Evolutionary conservation across 345 rosid genomes (phyloP).

Genomic region (Ricinus communis): DNA sequence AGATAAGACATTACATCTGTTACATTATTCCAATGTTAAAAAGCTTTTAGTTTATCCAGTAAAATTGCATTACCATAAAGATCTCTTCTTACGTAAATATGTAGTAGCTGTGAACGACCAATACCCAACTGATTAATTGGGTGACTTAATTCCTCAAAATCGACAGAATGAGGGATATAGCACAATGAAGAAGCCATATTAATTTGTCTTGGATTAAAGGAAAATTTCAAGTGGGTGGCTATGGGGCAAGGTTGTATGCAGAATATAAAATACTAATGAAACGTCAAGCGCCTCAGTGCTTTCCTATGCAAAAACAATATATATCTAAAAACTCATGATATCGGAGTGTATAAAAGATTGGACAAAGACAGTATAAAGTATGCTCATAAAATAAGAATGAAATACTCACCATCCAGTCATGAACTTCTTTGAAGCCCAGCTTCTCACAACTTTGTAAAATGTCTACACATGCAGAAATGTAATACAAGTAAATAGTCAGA

Average conservation of each 20-base stretch:
- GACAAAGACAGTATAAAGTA: background rate
- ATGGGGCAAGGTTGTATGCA: background rate
- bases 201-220: background rate
- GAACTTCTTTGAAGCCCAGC: slow-evolving; percentile 99
- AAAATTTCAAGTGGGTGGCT: no score
- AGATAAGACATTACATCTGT: background rate
- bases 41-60: background rate
- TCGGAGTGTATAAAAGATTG: background rate
- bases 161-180: background rate
- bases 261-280: background rate
- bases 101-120: slow-evolving; percentile 3
- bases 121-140: background rate
- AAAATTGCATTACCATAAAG: background rate
- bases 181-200: background rate
- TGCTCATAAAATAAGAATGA: slow-evolving; percentile 9
- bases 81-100: background rate
- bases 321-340: background rate
- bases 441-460: slow-evolving; percentile 77
- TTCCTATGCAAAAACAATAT: background rate
- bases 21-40: background rate
- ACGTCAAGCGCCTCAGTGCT: background rate
- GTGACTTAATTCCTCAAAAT: background rate
- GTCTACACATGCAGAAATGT: slow-evolving; percentile 48
- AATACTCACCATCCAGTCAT: slow-evolving; percentile 88
- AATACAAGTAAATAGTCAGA: slow-evolving; percentile 13